These are phyloP conservation scores for barrel medic (Medicago truncatula) DNA, from an alignment of 306 rosid genomes.

Conservation along the genomic window MtrunA17r5.0-ANR NC_053049.1:47675001-47675500, in stretches of 20 bases:
- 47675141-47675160: slow-evolving; percentile 7
- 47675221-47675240: slow-evolving; percentile 56
- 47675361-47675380: slow-evolving; percentile 3
- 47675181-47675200: slow-evolving; percentile 48
- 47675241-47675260: slow-evolving; percentile 73
- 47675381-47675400: slow-evolving; percentile 19
- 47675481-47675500: slow-evolving; percentile 7
- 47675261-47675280: slow-evolving; percentile 31
- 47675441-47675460: slow-evolving; percentile 28
- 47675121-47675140: neutral
- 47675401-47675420: slow-evolving; percentile 29
- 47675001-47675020: no score
- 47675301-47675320: slow-evolving; percentile 35
- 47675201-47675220: slow-evolving; percentile 48
- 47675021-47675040: neutral
- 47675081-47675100: slow-evolving; percentile 1
- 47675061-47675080: neutral
- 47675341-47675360: slow-evolving; percentile 12
- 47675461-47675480: neutral
- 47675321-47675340: slow-evolving; percentile 42
- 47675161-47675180: neutral
- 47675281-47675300: slow-evolving; percentile 34
- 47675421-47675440: neutral
- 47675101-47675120: slow-evolving; percentile 1
- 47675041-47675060: neutral